phyloP scores from a whole-genome alignment of 352 stramenopile genomes.

The Globisporangium radiosum region DNA sequence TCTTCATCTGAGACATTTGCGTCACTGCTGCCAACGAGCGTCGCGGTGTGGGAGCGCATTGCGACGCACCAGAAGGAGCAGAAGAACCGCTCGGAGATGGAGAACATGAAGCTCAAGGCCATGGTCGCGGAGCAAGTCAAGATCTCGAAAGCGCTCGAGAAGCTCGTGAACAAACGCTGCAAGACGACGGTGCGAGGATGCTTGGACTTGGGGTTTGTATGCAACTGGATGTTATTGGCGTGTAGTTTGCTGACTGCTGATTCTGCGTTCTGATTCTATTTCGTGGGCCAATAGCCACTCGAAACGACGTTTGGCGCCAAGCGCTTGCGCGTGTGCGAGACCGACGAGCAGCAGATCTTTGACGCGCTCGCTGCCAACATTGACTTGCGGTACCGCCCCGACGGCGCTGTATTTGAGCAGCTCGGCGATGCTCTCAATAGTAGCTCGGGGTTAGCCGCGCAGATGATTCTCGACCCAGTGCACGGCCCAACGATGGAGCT shows the following conservation, averaged over 20 bases:
- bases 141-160: slow-evolving; percentile 50
- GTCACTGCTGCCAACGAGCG: slow-evolving; percentile 7
- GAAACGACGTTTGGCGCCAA: slow-evolving; percentile 22
- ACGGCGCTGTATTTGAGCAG: slow-evolving; percentile 38
- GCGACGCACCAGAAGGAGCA: slow-evolving; percentile 58
- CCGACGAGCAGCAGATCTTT: slow-evolving; percentile 30
- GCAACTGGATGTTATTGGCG: not conserved
- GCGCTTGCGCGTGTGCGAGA: slow-evolving; percentile 20
- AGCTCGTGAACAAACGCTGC: slow-evolving; percentile 45
- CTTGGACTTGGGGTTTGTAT: not conserved
- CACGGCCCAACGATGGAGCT: slow-evolving; percentile 43
- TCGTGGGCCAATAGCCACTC: not conserved
- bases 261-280: not conserved
- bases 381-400: slow-evolving; percentile 26
- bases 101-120: slow-evolving; percentile 54
- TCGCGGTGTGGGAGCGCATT: slow-evolving; percentile 51
- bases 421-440: slow-evolving; percentile 16
- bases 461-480: slow-evolving; percentile 46
- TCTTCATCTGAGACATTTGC: too few relatives aligned
- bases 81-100: slow-evolving; percentile 62
- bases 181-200: slow-evolving; percentile 22
- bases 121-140: slow-evolving; percentile 50
- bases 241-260: not conserved
- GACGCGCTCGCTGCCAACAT: slow-evolving; percentile 24
- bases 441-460: too few relatives aligned